Evolutionary conservation across 192 early-diverging fungal genomes (phyloP).

Genomic region (Podila epicladia): DNA sequence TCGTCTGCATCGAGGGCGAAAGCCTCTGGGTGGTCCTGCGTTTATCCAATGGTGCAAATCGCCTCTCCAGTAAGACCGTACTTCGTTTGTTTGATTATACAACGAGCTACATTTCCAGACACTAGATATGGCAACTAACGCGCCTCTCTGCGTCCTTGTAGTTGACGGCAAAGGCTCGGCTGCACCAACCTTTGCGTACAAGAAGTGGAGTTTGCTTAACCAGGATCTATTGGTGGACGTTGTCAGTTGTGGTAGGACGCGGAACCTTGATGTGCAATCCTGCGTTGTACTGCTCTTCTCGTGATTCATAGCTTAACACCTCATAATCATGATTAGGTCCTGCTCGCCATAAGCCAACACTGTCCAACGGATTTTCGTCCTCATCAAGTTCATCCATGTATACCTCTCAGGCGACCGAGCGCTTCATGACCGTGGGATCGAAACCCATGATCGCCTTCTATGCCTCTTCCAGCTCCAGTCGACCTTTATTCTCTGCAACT

Average conservation of each 20-base stretch:
- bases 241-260: slow-evolving; percentile 51
- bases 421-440: slow-evolving; percentile 66
- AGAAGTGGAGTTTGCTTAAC: slow-evolving; percentile 62
- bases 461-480: slow-evolving; percentile 56
- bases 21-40: slow-evolving; percentile 64
- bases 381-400: slow-evolving; percentile 51
- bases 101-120: background rate
- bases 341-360: slow-evolving; percentile 36
- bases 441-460: slow-evolving; percentile 68
- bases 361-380: slow-evolving; percentile 40
- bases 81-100: background rate
- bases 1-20: slow-evolving; percentile 66
- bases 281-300: background rate
- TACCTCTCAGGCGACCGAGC: slow-evolving; percentile 55
- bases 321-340: slow-evolving; percentile 28
- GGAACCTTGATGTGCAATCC: background rate
- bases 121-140: too few relatives aligned
- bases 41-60: slow-evolving; percentile 55
- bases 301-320: background rate
- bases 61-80: background rate
- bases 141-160: background rate
- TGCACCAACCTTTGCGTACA: slow-evolving; percentile 57
- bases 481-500: slow-evolving; percentile 59
- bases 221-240: slow-evolving; percentile 56
- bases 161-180: slow-evolving; percentile 19